A percentile compares a stretch with the other conserved stretches of the same genome.
Conservation (phyloP, 169 alveolate species). For the Perkinsus olseni region DNA sequence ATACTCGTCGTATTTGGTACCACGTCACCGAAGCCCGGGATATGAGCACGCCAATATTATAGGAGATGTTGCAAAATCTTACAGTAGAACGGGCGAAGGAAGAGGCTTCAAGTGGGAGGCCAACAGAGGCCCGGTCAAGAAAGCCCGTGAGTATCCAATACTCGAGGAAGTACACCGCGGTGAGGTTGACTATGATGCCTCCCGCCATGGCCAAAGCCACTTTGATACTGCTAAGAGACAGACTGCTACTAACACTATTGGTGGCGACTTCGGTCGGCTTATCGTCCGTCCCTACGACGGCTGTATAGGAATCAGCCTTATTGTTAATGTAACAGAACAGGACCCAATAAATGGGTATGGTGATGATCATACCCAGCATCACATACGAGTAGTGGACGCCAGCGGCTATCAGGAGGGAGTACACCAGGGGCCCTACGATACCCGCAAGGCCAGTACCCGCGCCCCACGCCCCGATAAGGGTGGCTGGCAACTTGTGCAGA, state of each 20-base stretch:
- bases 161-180: slow-evolving; percentile 9
- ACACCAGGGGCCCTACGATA: neutral
- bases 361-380: neutral
- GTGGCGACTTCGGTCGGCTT: neutral
- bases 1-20: neutral
- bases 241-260: neutral
- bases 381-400: neutral
- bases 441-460: slow-evolving; percentile 7
- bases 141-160: neutral
- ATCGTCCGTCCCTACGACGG: neutral
- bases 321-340: neutral
- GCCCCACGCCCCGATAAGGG: slow-evolving; percentile 5
- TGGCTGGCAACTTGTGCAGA: neutral
- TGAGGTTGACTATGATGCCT: neutral
- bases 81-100: neutral
- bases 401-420: neutral
- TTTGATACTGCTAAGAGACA: neutral
- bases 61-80: neutral
- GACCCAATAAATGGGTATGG: neutral
- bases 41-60: neutral
- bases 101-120: neutral
- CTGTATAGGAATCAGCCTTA: neutral
- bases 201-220: neutral
- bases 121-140: neutral
- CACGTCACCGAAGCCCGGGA: slow-evolving; percentile 5